A percentile compares a stretch with the other conserved stretches of the same genome.
phyloP scores from a whole-genome alignment of 768 basidiomycete species.

The Pulveroboletus sp. region DNA sequence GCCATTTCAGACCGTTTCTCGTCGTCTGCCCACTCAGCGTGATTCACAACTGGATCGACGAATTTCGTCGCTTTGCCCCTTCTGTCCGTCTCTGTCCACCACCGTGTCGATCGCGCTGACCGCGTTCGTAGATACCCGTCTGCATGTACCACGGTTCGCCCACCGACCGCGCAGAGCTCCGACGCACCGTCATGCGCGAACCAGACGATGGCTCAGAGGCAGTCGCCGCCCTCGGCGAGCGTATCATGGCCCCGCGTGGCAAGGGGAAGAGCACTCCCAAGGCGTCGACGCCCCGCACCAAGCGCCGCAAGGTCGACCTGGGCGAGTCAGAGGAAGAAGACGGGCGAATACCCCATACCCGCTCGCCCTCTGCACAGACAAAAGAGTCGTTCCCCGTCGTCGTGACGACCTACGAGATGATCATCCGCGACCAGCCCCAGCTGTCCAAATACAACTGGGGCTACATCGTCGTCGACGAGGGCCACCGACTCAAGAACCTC shows the following conservation, averaged over 20 bases:
- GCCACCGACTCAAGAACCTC: conserved; percentile 92
- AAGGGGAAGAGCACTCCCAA: conserved; percentile 13
- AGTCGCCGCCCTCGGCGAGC: conserved; percentile 20
- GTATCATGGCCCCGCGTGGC: conserved; percentile 22
- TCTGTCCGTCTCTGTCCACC: conserved; percentile 40
- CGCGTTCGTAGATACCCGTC: conserved; percentile 61
- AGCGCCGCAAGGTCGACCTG: conserved; percentile 12
- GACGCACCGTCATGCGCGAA: conserved; percentile 54
- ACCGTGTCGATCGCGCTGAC: no score
- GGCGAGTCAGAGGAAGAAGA: conserved; percentile 9
- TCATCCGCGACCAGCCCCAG: conserved; percentile 75
- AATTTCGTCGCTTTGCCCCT: conserved; percentile 84
- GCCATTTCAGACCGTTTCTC: conserved; percentile 71
- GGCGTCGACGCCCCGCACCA: no score
- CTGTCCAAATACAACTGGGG: conserved; percentile 71
- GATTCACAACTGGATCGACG: conserved; percentile 84
- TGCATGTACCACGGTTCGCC: conserved; percentile 89
- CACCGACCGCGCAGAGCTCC: conserved; percentile 73
- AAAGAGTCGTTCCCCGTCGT: conserved; percentile 67
- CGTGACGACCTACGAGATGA: conserved; percentile 89
- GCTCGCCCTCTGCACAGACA: conserved; percentile 10
- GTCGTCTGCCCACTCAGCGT: conserved; percentile 93
- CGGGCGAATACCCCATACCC: conserved; percentile 22
- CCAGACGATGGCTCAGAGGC: conserved; percentile 26
- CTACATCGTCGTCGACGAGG: conserved; percentile 95